Evolutionary conservation across 495 filamentous ascomycete species (phyloP).

Genomic region (Cercophora samala): DNA sequence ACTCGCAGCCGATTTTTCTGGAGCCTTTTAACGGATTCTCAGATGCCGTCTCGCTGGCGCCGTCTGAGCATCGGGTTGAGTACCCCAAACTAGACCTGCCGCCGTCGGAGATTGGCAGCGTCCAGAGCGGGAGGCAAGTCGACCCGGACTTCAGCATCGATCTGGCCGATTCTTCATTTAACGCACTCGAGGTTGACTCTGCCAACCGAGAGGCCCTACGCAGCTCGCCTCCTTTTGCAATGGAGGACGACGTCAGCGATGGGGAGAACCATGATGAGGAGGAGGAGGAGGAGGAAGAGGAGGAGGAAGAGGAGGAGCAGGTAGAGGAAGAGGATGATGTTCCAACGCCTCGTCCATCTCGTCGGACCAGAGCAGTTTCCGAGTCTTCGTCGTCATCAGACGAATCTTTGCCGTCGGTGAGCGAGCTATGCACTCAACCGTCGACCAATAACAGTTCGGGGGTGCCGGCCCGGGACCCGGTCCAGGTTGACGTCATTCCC

Average conservation of each 20-base stretch:
- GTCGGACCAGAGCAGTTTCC: background rate
- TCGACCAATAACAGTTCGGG: conserved; percentile 20
- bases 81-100: conserved; percentile 21
- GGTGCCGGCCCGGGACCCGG: conserved; percentile 18
- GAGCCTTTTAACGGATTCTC: conserved; percentile 32
- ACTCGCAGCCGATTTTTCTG: conserved; percentile 29
- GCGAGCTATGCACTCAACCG: conserved; percentile 36
- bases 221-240: background rate
- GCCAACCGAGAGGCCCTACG: background rate
- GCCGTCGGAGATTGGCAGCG: conserved; percentile 35
- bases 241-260: background rate
- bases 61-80: conserved; percentile 11
- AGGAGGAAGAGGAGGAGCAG: background rate
- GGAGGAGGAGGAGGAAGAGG: background rate
- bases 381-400: conserved; percentile 19
- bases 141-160: conserved; percentile 35
- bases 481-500: conserved; percentile 16
- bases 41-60: conserved; percentile 19
- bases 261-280: background rate
- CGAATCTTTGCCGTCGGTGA: conserved; percentile 37
- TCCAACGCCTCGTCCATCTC: background rate
- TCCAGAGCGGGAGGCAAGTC: conserved; percentile 40
- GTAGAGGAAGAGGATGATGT: background rate
- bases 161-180: conserved; percentile 26
- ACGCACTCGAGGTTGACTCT: conserved; percentile 12